phyloP scores from a whole-genome alignment of 1,284 basidiomycete species.

The Melampsora larici-populina region DNA sequence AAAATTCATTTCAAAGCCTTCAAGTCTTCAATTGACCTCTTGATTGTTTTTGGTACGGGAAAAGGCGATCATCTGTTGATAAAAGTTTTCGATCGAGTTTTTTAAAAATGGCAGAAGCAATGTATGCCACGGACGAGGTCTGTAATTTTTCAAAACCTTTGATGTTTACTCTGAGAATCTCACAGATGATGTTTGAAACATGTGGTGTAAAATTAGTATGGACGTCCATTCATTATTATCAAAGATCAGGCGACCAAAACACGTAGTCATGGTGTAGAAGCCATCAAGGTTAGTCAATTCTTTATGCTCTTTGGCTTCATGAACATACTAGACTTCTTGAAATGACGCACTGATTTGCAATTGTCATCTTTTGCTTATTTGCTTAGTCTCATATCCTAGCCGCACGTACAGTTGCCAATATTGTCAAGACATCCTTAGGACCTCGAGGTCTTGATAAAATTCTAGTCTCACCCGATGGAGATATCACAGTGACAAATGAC shows the following conservation, averaged over 20 bases:
- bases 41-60: no score
- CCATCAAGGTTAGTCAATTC: constrained; percentile 73
- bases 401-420: constrained; percentile 86
- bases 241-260: constrained; percentile 93
- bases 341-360: constrained; percentile 4
- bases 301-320: not conserved
- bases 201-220: constrained; percentile 63
- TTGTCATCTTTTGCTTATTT: constrained; percentile 28
- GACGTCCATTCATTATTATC: constrained; percentile 77
- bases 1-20: no score
- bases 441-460: constrained; percentile 98
- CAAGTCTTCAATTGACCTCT: no score
- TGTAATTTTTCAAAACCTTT: constrained; percentile 40
- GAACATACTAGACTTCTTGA: not conserved
- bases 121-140: constrained; percentile 89
- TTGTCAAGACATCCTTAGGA: constrained; percentile 89
- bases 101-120: constrained; percentile 58
- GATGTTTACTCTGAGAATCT: constrained; percentile 45
- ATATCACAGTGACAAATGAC: constrained; percentile 98
- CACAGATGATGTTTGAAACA: not conserved
- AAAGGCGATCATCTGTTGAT: no score
- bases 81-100: no score
- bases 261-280: constrained; percentile 86
- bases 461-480: constrained; percentile 94
- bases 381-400: constrained; percentile 88